Percentiles rank a stretch among this genome's conserved stretches.
phyloP scores from a whole-genome alignment of 306 rosid genomes.

The Gleditsia sinensis region DNA sequence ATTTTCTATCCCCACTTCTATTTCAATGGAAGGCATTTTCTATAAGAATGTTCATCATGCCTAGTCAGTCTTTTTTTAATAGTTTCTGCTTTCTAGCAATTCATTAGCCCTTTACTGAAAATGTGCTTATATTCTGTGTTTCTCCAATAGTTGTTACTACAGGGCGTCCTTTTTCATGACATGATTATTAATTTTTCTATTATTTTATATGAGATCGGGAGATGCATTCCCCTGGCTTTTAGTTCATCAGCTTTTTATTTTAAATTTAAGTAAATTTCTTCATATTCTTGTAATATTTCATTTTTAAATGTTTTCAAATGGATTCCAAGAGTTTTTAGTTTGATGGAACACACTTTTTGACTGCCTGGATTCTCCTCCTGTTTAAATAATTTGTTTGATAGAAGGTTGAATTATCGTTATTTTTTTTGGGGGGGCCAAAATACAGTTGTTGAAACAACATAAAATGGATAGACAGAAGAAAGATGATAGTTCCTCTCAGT shows the following conservation, averaged over 20 bases:
- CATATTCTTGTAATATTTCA: not conserved
- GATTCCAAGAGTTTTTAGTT: not conserved
- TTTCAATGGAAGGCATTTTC: too few relatives aligned
- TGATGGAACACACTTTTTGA: not conserved
- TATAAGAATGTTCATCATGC: too few relatives aligned
- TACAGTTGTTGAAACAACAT: constrained; percentile 9
- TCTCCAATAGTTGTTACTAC: too few relatives aligned
- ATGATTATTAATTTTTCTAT: too few relatives aligned
- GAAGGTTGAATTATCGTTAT: not conserved
- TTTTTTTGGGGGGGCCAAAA: not conserved
- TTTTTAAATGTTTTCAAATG: not conserved
- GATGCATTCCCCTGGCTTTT: too few relatives aligned
- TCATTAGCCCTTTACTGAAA: too few relatives aligned
- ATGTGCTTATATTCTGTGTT: too few relatives aligned
- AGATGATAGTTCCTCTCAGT: not conserved
- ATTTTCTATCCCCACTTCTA: too few relatives aligned
- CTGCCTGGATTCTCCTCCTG: not conserved
- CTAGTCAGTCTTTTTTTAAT: too few relatives aligned
- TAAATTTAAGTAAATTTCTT: not conserved
- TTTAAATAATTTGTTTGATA: not conserved
- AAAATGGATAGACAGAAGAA: constrained; percentile 14
- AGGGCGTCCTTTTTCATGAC: too few relatives aligned
- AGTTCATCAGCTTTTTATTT: not conserved
- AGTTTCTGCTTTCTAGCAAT: too few relatives aligned
- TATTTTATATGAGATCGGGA: too few relatives aligned